Evolutionary conservation across 208 protist genomes (phyloP), one percentile per base, ranked within the genome.

Genomic region (Trypanosoma scelopori): DNA sequence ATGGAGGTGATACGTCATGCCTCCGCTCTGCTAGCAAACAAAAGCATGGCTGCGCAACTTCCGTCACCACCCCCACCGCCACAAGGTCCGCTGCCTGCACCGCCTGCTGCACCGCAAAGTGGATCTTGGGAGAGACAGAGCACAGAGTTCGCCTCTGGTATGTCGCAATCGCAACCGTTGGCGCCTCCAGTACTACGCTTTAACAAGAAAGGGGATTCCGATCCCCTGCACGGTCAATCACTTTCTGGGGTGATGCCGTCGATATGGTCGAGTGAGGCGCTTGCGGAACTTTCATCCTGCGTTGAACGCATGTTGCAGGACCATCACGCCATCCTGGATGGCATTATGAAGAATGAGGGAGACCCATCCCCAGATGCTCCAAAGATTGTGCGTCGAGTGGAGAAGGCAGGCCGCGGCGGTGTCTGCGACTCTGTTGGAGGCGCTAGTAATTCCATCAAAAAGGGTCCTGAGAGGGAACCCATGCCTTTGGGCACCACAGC

Each of bases 281-380:
- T 91, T 41, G 53, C 69, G 25, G 78, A 79, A 28, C 62, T 95
- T 3, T 47, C 76, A 0, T 52, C 49, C 1, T 52, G 72, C 11
- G 69, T 95, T 6, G 83, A 93, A 42, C 27, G 76, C 45, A 95
- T 95, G 89, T 74, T 95, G 42, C 76, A 73, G 18, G 85, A 91
- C 43, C 82, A 91, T 50, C 79, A 85, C 52, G 61, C 69, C 15
- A 65, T 93, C 22, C 62, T 95, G 15, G 62, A 82, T 11, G 53
- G 77, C 45, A 81, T 94, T 32, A 56, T 78, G 32, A 82, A 80
- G 49, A 70, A 81, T 27, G 63, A 55, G 37, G 42, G 35, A 5
- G 41, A n/a, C 1, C 13, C n/a, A 13, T 28, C 46, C 5, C 25
- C 23, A 9, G 47, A 45, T 53, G 9, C 20, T 53, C 55, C 53